These are phyloP conservation scores for Diplodia corticola DNA, from an alignment of 2,329 filamentous ascomycete species.

Conservation along the genomic window DNA sequence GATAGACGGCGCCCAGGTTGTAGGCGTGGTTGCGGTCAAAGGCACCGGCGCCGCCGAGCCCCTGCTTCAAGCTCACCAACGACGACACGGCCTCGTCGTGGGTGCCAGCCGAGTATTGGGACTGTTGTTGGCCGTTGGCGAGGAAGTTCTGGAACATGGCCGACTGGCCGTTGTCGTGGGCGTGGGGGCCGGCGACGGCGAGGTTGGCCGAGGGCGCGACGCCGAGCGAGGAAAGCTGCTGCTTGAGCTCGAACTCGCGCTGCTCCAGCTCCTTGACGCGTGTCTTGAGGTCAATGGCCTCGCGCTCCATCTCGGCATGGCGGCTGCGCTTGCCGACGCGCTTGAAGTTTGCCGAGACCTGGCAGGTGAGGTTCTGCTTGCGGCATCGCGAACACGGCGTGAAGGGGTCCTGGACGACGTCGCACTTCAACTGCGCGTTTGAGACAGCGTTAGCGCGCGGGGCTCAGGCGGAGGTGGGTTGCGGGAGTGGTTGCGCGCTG, in stretches of 20 bases:
- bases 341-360: slow-evolving; percentile 87
- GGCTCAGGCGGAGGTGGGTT: not conserved
- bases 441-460: slow-evolving; percentile 28
- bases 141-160: slow-evolving; percentile 21
- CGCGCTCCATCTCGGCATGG: slow-evolving; percentile 83
- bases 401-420: slow-evolving; percentile 80
- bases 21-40: slow-evolving; percentile 22
- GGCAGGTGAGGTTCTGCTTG: slow-evolving; percentile 78
- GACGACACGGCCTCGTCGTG: slow-evolving; percentile 23
- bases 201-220: slow-evolving; percentile 18
- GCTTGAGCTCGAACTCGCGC: slow-evolving; percentile 60
- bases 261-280: slow-evolving; percentile 50
- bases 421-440: slow-evolving; percentile 68
- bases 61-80: slow-evolving; percentile 23
- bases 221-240: slow-evolving; percentile 44
- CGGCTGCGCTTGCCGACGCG: slow-evolving; percentile 78
- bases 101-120: slow-evolving; percentile 29
- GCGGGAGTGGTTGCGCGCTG: not conserved
- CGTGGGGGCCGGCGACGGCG: slow-evolving; percentile 48
- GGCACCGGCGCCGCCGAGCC: slow-evolving; percentile 7
- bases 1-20: slow-evolving; percentile 20
- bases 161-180: slow-evolving; percentile 44
- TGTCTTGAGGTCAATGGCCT: slow-evolving; percentile 62
- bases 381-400: slow-evolving; percentile 74
- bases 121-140: slow-evolving; percentile 10